A percentile compares a stretch with the other conserved stretches of the same genome.
These are phyloP conservation scores for Porogramme epimiltina DNA, from an alignment of 1,284 basidiomycete genomes.

Conservation along the genomic window DNA sequence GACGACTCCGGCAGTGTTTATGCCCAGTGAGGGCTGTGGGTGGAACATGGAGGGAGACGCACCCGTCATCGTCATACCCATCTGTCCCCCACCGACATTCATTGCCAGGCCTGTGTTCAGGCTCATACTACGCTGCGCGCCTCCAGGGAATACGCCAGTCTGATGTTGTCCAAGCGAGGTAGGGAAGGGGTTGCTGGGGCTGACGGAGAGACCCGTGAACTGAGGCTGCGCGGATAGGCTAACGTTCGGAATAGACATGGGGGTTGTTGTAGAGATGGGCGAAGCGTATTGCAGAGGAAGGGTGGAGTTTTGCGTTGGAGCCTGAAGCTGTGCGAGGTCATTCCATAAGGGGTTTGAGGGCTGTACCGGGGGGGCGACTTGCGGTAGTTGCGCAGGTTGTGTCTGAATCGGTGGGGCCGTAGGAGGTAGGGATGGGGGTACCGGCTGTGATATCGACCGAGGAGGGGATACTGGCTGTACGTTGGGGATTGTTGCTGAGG, in stretches of 20 bases:
- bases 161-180: slow-evolving; percentile 24
- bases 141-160: slow-evolving; percentile 21
- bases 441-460: slow-evolving; percentile 24
- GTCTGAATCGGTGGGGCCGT: slow-evolving; percentile 25
- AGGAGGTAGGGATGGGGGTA: slow-evolving; percentile 18
- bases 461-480: slow-evolving; percentile 10
- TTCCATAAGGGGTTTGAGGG: slow-evolving; percentile 46
- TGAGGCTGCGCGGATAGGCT: slow-evolving; percentile 24
- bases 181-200: slow-evolving; percentile 28
- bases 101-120: slow-evolving; percentile 24
- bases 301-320: slow-evolving; percentile 45
- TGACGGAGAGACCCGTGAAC: slow-evolving; percentile 27
- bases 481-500: neutral
- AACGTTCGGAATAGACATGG: slow-evolving; percentile 23
- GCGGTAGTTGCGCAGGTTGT: slow-evolving; percentile 35
- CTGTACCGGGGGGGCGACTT: slow-evolving; percentile 18
- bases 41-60: slow-evolving; percentile 20
- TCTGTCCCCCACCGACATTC: slow-evolving; percentile 9
- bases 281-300: slow-evolving; percentile 53
- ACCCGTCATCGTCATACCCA: slow-evolving; percentile 2
- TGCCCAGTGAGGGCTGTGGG: slow-evolving; percentile 6
- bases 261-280: slow-evolving; percentile 28
- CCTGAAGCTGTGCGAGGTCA: slow-evolving; percentile 53
- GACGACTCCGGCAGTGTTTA: neutral
- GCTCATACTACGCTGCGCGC: slow-evolving; percentile 28